A percentile compares a stretch with the other conserved stretches of the same genome.
These are phyloP conservation scores for Solanum verrucosum DNA, from an alignment of 257 asterid genomes.

Conservation along the genomic window DNA sequence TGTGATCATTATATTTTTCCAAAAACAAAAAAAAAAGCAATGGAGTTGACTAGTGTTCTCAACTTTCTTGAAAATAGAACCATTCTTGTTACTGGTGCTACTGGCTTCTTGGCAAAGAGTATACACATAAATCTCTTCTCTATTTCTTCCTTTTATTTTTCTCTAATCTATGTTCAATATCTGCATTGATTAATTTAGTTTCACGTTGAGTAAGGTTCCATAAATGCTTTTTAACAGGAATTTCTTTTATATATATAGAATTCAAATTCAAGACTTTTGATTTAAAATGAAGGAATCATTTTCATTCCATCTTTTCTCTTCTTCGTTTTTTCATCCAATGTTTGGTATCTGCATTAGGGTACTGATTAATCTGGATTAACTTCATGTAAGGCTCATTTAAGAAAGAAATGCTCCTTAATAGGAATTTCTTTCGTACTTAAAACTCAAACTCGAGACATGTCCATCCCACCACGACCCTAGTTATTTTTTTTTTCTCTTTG, in stretches of 20 bases:
- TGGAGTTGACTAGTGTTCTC: conserved; percentile 59
- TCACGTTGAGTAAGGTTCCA: not conserved
- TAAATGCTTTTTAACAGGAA: not conserved
- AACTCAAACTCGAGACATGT: not conserved
- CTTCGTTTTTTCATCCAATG: no score
- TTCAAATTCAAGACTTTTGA: not conserved
- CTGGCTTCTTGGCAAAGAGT: conserved; percentile 92
- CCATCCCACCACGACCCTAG: not conserved
- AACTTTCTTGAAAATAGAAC: conserved; percentile 42
- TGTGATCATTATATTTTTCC: not conserved
- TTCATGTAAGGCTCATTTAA: not conserved
- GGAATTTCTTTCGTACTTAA: not conserved
- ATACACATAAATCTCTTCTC: conserved; percentile 9
- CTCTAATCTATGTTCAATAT: rapidly evolving
- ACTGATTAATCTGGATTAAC: rapidly evolving
- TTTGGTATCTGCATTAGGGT: not conserved
- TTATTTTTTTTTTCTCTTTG: not conserved
- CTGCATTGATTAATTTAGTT: not conserved
- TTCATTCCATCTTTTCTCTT: not conserved
- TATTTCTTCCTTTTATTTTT: not conserved
- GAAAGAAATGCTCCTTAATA: not conserved
- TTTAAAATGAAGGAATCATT: not conserved
- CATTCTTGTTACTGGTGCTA: conserved; percentile 67
- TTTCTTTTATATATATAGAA: not conserved
- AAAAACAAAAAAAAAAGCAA: not conserved